Evolutionary conservation across 192 early-diverging fungal species (phyloP), one percentile per base, ranked within the genome.

Genomic region (Coemansia sp.): DNA sequence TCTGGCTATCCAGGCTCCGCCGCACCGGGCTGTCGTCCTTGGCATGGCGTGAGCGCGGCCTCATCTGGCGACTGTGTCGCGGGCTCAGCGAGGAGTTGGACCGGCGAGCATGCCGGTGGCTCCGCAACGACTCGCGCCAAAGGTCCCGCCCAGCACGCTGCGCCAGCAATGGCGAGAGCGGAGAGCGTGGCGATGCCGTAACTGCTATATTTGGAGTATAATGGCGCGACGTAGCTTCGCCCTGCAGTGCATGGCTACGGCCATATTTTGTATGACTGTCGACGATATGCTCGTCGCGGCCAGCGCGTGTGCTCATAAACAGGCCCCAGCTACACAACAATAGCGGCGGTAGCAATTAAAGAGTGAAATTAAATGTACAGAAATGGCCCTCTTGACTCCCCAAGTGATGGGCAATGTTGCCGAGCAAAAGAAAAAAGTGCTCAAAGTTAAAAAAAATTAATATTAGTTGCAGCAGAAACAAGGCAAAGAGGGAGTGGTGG

Each of bases 1-100:
- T 69, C 59, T 71, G 68, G 59, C 77, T 79, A 42, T 74, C 77
- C 62, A 79, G 63, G 59, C 77, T 79, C 67, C 74, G 67, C 18
- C 73, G 62, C 14, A 50, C 33, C 28, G 63, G 34, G 53, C 57
- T n/a, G 11, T 65, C 63, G 34, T 65, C 53, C 20, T 57, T 57
- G 38, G 51, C 20, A 53, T 53, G 38, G 20, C 38, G 38, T 11
- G 51, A 24, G 24, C 53, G 37, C 9, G 28, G 7, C 42, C 23
- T 63, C 13, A 23, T 35, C 46, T 13, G 53, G 34, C 38, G 61
- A 21, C 35, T 14, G 55, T 51, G 53, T 31, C 53, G 55, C 28
- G 68, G 33, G 50, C 60, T 39, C 13, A 40, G 16, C 20, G 28
- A 11, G 11, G 46, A 36, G 38, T 53, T 69, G 37, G 67, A 53